Base-by-base conservation (phyloP, 441 rosid genomes). In the Hura crepitans region DNA sequence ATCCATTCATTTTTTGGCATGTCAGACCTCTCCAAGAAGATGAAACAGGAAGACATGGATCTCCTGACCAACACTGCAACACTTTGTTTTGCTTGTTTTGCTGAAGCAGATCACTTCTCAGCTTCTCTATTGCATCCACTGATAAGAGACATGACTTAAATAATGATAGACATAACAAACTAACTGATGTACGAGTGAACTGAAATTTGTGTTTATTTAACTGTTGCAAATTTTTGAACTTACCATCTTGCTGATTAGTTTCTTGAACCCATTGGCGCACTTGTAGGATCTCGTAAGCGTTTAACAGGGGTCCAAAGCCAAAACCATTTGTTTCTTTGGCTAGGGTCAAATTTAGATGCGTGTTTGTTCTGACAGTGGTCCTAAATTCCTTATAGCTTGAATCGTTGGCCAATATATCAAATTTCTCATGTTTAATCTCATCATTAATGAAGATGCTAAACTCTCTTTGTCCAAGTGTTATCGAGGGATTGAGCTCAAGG, bases 241-340 rank as follows among this genome's bases (percentile, higher is more conserved):
- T 84, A 86, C 91, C 81, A 68, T 86, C 91, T 64, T 72, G 54
- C 65, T 74, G 73, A 67, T 73, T 65, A 53, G 86, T 77, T 77
- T 73, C 84, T 72, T 62, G 79, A 65, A 62, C 55, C 84, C 78
- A 47, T 61, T 70, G 74, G 9, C 33, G 72, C 78, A 84, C 65
- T 68, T 81, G 84, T 59, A 87, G 81, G 80, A 89, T 82, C 85
- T 89, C 92, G 37, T 84, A 85, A 23, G 89, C 95, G 67, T 83
- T 89, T 66, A 88, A 79, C 62, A 85, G 72, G 51, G 95, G 95
- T 76, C 95, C 95, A 15, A 82, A 71, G 22, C 66, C 74, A 42
- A 69, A 82, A 55, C 79, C 81, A 70, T 75, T 80, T 8, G 69
- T 28, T 63, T 74, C 85, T 80, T 79, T 89, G 65, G 43, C 79